Evolutionary conservation across 2,329 filamentous ascomycete genomes (phyloP).

Genomic region (Zarea fungicola): DNA sequence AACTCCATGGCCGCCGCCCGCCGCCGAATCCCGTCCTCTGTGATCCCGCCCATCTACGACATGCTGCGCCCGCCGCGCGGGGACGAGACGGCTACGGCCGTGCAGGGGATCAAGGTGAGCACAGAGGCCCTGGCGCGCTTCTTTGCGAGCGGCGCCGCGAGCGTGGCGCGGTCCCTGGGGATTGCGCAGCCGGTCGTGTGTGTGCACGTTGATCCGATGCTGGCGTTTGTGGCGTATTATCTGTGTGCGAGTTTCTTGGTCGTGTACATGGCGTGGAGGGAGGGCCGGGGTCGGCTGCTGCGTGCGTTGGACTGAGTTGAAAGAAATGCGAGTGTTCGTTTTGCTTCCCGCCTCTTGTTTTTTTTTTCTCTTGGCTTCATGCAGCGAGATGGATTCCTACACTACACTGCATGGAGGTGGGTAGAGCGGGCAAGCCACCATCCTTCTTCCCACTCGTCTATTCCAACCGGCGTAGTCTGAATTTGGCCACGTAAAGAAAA

Average conservation of each 20-base stretch:
- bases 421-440: too few relatives aligned
- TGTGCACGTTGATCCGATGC: conserved; percentile 6
- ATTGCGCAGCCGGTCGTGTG: neutral
- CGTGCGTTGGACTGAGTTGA: too few relatives aligned
- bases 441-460: too few relatives aligned
- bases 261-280: neutral
- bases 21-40: neutral
- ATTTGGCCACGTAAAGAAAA: too few relatives aligned
- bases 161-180: conserved; percentile 4
- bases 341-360: too few relatives aligned
- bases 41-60: conserved; percentile 7
- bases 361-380: too few relatives aligned
- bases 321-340: too few relatives aligned
- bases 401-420: too few relatives aligned
- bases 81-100: neutral
- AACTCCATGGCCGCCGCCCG: neutral
- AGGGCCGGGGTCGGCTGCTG: too few relatives aligned
- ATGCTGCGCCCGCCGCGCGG: neutral
- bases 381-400: too few relatives aligned
- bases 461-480: too few relatives aligned
- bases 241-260: conserved; percentile 1
- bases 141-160: conserved; percentile 1
- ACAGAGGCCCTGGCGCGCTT: conserved; percentile 6
- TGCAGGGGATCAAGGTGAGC: neutral
- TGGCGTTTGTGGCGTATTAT: conserved; percentile 7